Conservation (phyloP, 768 basidiomycete genomes). For the Phanerodontia chrysosporium region DNA sequence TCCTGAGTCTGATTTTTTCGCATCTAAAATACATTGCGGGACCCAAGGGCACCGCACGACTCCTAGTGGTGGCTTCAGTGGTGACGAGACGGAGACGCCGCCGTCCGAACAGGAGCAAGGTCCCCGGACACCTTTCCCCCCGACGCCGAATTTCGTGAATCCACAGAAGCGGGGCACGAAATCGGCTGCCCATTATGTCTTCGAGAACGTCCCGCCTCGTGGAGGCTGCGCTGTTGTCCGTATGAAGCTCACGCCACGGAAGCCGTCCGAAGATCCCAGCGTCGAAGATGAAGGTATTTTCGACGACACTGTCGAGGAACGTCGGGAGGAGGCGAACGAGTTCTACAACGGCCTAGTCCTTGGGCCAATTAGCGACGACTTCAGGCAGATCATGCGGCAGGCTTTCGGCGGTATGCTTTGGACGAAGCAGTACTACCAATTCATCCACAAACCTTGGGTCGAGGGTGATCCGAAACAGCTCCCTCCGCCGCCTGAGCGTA, state of each 20-base stretch:
- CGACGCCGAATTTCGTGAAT: slow-evolving; percentile 65
- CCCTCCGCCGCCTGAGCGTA: slow-evolving; percentile 86
- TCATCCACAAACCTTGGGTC: slow-evolving; percentile 95
- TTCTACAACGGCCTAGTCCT: slow-evolving; percentile 82
- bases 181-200: slow-evolving; percentile 86
- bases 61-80: slow-evolving; percentile 12
- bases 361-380: slow-evolving; percentile 86
- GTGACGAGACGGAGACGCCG: slow-evolving; percentile 33
- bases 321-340: slow-evolving; percentile 92
- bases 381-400: slow-evolving; percentile 95
- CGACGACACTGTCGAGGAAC: slow-evolving; percentile 85
- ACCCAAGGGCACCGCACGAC: slow-evolving; percentile 14
- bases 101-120: slow-evolving; percentile 40
- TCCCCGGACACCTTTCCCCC: slow-evolving; percentile 57
- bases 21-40: slow-evolving; percentile 39
- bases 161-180: slow-evolving; percentile 89
- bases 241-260: slow-evolving; percentile 80
- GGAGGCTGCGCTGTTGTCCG: slow-evolving; percentile 96
- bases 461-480: slow-evolving; percentile 95
- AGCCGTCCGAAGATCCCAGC: slow-evolving; percentile 70
- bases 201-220: slow-evolving; percentile 79
- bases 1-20: slow-evolving; percentile 41
- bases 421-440: slow-evolving; percentile 97
- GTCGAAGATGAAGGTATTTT: slow-evolving; percentile 86
- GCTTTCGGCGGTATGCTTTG: slow-evolving; percentile 96